phyloP scores from a whole-genome alignment of 495 filamentous ascomycete genomes.

The Xylaria sp. region DNA sequence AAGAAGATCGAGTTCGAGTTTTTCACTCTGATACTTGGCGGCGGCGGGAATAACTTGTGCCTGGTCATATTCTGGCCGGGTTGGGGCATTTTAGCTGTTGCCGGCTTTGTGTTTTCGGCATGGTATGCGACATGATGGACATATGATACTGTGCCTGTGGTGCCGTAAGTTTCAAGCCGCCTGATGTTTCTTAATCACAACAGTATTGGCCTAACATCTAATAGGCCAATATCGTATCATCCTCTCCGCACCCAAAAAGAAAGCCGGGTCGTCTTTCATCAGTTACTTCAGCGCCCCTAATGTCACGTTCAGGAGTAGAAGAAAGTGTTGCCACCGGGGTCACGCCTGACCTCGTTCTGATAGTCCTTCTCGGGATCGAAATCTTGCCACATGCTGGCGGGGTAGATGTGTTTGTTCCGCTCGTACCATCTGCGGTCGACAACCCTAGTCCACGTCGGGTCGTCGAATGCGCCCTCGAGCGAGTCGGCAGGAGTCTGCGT shows the following conservation, averaged over 20 bases:
- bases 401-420: constrained; percentile 96
- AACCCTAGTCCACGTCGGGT: constrained; percentile 87
- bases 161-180: not conserved
- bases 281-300: not conserved
- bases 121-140: constrained; percentile 17
- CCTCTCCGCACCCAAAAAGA: not conserved
- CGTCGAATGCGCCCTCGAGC: constrained; percentile 82
- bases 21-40: constrained; percentile 49
- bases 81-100: constrained; percentile 49
- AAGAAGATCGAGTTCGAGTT: constrained; percentile 55
- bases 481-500: constrained; percentile 40
- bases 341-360: constrained; percentile 76
- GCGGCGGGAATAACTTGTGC: constrained; percentile 47
- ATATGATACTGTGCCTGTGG: not conserved
- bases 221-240: not conserved
- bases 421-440: constrained; percentile 98
- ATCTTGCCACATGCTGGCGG: constrained; percentile 93
- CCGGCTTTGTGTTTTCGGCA: constrained; percentile 9
- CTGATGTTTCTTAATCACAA: not conserved
- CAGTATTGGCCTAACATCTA: not conserved
- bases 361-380: constrained; percentile 93
- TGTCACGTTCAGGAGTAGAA: constrained; percentile 69
- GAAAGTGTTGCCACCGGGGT: constrained; percentile 88
- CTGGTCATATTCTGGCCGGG: constrained; percentile 59
- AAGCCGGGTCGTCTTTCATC: no score